Evolutionary conservation across 2,329 filamentous ascomycete genomes (phyloP), one percentile per base, ranked within the genome.

Genomic region (Zymoseptoria ardabiliae): DNA sequence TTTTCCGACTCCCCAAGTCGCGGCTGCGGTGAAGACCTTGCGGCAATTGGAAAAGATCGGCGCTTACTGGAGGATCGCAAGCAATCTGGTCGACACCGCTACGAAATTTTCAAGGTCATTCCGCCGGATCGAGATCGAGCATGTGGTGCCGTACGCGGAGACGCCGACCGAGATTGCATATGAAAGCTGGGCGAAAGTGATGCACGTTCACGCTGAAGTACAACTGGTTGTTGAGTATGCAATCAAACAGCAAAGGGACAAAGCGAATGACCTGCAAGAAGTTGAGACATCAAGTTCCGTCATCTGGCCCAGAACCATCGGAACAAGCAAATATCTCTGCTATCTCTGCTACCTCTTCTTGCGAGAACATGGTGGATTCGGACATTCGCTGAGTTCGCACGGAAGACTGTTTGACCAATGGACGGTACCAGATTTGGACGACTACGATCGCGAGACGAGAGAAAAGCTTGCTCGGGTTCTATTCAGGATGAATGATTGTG

Each of bases 261-360:
- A 30, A 6, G 20, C 4, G n/a, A 7, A 19, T 9, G 5, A 25
- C 20, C 9, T 17, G 11, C 17, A 21, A 22, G 1, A 25, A 22
- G 22, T 11, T 20, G 51, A 53, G 10, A 19, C 2, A 23, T 17
- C 51, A 17, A 10, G 11, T 11, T 9, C 4, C 21, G 21, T 50
- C 1, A 41, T 58, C 45, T 52, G 25, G 55, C 57, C 60, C 11
- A 51, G 60, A 9, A 57, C 52, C 2, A 57, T 62, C 21, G 60
- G 60, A 28, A 62, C 60, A 9, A 62, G 60, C 58, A 62, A 62
- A 49, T 62, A 59, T 45, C 55, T 59, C n/a, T 62, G 60, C 57
- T 62, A 59, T 21, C 52, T 62, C 20, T 62, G 60, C 51, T 59
- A 59, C 45, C 52, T 62, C 10, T 62, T 62, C 25, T 48, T 62